These are phyloP conservation scores for Gymnopilus junonius DNA, from an alignment of 768 basidiomycete species.

Conservation along the genomic window DNA sequence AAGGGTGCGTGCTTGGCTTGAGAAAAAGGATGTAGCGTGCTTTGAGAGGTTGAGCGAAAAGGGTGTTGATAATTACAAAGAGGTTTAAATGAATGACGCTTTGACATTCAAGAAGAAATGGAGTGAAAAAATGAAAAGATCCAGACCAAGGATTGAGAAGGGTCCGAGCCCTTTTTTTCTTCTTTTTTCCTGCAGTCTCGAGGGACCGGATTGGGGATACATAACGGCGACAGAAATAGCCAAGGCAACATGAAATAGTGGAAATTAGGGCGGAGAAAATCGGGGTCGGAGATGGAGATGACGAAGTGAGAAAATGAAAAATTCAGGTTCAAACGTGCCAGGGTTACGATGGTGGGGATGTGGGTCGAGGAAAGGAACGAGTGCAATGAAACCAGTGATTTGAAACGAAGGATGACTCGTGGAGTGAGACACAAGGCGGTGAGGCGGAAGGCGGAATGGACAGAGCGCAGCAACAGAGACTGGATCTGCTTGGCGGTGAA, in stretches of 20 bases:
- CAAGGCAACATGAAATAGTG: background rate
- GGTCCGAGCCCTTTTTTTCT: too few species aligned
- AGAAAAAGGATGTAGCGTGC: background rate
- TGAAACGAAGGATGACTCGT: background rate
- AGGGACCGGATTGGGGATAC: background rate
- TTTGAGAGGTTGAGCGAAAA: background rate
- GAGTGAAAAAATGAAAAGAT: too few species aligned
- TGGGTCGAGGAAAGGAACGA: background rate
- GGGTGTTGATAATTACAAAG: background rate
- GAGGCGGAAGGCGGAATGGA: too few species aligned
- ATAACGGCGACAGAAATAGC: background rate
- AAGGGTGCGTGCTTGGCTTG: background rate
- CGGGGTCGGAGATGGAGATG: background rate
- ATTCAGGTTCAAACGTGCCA: background rate
- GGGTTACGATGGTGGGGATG: background rate
- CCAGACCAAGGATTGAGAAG: too few species aligned
- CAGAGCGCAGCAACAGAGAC: too few species aligned
- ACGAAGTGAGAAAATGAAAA: background rate
- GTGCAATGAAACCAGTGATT: background rate
- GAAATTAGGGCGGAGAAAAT: background rate
- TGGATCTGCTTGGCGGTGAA: too few species aligned
- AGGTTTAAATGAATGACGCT: background rate
- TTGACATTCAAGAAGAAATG: too few species aligned
- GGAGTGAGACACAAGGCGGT: too few species aligned
- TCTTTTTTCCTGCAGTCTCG: background rate